A percentile compares a stretch with the other conserved stretches of the same genome.
Conservation (phyloP, 2,329 filamentous ascomycete species). For the Penicillium sp. region DNA sequence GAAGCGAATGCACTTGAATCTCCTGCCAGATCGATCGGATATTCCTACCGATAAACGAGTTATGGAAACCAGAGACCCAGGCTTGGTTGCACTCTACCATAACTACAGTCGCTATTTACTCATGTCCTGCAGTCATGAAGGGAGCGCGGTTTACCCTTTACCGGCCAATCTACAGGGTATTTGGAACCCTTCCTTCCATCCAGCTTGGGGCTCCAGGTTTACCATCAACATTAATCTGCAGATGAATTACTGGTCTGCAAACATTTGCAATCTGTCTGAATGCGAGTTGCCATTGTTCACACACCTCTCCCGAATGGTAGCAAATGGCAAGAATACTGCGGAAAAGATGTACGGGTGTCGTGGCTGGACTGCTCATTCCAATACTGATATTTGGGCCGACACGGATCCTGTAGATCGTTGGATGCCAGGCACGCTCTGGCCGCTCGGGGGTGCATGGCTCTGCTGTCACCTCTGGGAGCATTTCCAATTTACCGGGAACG, state of each 20-base stretch:
- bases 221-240: slow-evolving; percentile 62
- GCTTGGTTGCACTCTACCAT: slow-evolving; percentile 55
- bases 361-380: slow-evolving; percentile 60
- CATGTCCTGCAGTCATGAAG: slow-evolving; percentile 55
- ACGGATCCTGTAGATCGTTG: slow-evolving; percentile 53
- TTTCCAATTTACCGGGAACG: slow-evolving; percentile 51
- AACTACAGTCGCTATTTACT: slow-evolving; percentile 57
- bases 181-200: slow-evolving; percentile 53
- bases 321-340: slow-evolving; percentile 53
- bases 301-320: slow-evolving; percentile 39
- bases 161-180: slow-evolving; percentile 57
- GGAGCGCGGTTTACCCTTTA: slow-evolving; percentile 46
- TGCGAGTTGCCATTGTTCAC: slow-evolving; percentile 46
- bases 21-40: slow-evolving; percentile 23
- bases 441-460: slow-evolving; percentile 58
- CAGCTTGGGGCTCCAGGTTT: slow-evolving; percentile 58
- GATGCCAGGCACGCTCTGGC: slow-evolving; percentile 42
- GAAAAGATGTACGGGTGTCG: slow-evolving; percentile 54
- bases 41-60: slow-evolving; percentile 34
- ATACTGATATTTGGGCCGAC: slow-evolving; percentile 61
- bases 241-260: slow-evolving; percentile 62
- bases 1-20: slow-evolving; percentile 29
- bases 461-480: slow-evolving; percentile 62
- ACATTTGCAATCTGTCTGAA: slow-evolving; percentile 52
- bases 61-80: slow-evolving; percentile 47